Conservation (phyloP, 257 asterid genomes). For the Rubia yunnanensis region DNA sequence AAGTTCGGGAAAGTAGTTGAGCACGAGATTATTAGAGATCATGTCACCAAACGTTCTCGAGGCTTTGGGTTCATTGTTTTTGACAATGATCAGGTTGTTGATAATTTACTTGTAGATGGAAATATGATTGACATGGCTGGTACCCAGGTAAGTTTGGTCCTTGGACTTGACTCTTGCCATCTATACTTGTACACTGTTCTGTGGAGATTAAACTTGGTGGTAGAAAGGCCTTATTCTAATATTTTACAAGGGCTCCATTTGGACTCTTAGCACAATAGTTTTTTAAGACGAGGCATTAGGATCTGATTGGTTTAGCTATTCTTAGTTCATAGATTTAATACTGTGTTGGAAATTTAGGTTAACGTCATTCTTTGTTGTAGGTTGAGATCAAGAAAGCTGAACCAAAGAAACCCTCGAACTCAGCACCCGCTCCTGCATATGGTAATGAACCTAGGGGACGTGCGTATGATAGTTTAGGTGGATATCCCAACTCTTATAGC, state of each 20-base stretch:
- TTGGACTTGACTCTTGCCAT: slow-evolving; percentile 4
- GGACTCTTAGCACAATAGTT: not conserved
- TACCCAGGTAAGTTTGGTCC: slow-evolving; percentile 54
- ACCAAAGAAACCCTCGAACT: slow-evolving; percentile 99
- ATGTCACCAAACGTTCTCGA: slow-evolving; percentile 76
- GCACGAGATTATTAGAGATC: slow-evolving; percentile 90
- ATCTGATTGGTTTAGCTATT: slow-evolving; percentile 13
- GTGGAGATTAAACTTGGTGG: not conserved
- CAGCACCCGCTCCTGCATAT: slow-evolving; percentile 66
- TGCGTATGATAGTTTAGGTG: slow-evolving; percentile 73
- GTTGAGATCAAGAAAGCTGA: slow-evolving; percentile 99
- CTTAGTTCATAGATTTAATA: slow-evolving; percentile 32
- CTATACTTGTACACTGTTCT: slow-evolving; percentile 16
- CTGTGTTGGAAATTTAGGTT: slow-evolving; percentile 66
- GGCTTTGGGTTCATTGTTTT: slow-evolving; percentile 93
- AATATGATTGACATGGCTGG: slow-evolving; percentile 94
- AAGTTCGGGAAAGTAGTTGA: slow-evolving; percentile 73
- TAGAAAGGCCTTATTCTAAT: not conserved
- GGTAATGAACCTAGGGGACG: slow-evolving; percentile 95
- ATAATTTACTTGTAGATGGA: slow-evolving; percentile 60
- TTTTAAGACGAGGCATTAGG: not conserved
- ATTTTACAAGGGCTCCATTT: not conserved
- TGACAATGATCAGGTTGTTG: slow-evolving; percentile 81
- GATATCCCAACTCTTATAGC: slow-evolving; percentile 60
- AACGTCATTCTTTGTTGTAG: slow-evolving; percentile 97